Base-by-base conservation (phyloP, 805 yeast genomes). In the Candida maris region DNA sequence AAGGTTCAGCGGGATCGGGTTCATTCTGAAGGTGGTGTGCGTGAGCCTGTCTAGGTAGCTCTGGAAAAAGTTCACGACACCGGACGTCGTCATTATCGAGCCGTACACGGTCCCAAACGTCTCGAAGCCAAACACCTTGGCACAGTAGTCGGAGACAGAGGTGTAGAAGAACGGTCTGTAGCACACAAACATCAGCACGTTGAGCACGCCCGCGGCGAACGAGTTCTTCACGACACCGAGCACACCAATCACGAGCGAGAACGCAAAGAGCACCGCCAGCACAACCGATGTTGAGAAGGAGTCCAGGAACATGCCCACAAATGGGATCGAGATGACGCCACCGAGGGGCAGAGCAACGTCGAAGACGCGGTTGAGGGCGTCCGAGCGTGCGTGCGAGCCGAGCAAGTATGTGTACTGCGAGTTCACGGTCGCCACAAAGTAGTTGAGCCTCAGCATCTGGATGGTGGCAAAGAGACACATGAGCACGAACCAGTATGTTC, bases 121-220 rank as follows among this genome's bases (percentile, higher is more conserved):
- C 48, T 75, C 79, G 45, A 72, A 69, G 1, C 83, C 82, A 54
- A 77, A 79, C 32, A 73, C 79, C 54, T 79, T 79, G 19, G 83
- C 79, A 49, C 80, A 75, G 50, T 66, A 71, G 51, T 75, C 81
- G 3, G 76, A 68, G 25, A 75, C 61, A 2, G 77, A 64, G n/a
- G 81, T 74, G 51, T 75, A 75, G 56, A 73, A 75, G 46, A 75
- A 73, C 24, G 80, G 81, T 53, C 81, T 65, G 60, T 70, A 75
- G 24, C 64, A 66, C 24, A 73, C 79, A 51, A 75, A 75, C 14
- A 74, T 34, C 25, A 66, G 50, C 20, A 75, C 70, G 43, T 72
- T 68, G 32, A 71, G 29, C 6, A 72, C 38, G 37, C 77, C 79
- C 2, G 68, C 45, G 18, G 43, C n/a, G 37, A 61, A 65, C 24